phyloP scores from a whole-genome alignment of 257 asterid genomes.

The Penstemon newberryi region DNA sequence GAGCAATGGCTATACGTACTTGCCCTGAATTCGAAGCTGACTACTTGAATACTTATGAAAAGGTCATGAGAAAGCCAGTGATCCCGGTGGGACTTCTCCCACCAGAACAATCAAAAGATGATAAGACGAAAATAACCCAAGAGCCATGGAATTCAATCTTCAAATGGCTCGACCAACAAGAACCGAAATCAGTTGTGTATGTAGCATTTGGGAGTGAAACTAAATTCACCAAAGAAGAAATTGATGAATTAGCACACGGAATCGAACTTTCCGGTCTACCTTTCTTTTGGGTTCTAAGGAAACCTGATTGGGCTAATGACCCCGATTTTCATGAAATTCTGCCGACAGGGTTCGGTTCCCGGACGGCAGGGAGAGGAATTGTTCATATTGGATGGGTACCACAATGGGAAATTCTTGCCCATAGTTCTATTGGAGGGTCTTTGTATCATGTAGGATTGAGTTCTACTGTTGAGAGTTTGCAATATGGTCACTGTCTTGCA shows the following conservation, averaged over 20 bases:
- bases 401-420: slow-evolving; percentile 44
- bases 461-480: slow-evolving; percentile 34
- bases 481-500: slow-evolving; percentile 28
- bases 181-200: slow-evolving; percentile 23
- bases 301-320: slow-evolving; percentile 14
- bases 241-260: slow-evolving; percentile 36
- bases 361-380: slow-evolving; percentile 25
- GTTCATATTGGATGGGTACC: slow-evolving; percentile 48
- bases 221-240: slow-evolving; percentile 24
- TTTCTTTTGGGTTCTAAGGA: slow-evolving; percentile 29
- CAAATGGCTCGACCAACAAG: slow-evolving; percentile 34
- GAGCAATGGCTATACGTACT: slow-evolving; percentile 22
- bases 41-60: slow-evolving; percentile 8
- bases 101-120: slow-evolving; percentile 11
- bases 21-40: slow-evolving; percentile 28
- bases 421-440: slow-evolving; percentile 36
- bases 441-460: slow-evolving; percentile 40
- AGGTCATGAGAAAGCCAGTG: slow-evolving; percentile 21
- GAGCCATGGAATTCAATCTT: slow-evolving; percentile 21
- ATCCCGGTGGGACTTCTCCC: slow-evolving; percentile 34
- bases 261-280: slow-evolving; percentile 32
- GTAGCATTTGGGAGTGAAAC: slow-evolving; percentile 38
- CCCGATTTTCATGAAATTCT: neutral
- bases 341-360: slow-evolving; percentile 18
- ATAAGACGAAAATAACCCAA: neutral